Base-by-base conservation (phyloP, 768 basidiomycete genomes). In the Kwoniella botswanensis region DNA sequence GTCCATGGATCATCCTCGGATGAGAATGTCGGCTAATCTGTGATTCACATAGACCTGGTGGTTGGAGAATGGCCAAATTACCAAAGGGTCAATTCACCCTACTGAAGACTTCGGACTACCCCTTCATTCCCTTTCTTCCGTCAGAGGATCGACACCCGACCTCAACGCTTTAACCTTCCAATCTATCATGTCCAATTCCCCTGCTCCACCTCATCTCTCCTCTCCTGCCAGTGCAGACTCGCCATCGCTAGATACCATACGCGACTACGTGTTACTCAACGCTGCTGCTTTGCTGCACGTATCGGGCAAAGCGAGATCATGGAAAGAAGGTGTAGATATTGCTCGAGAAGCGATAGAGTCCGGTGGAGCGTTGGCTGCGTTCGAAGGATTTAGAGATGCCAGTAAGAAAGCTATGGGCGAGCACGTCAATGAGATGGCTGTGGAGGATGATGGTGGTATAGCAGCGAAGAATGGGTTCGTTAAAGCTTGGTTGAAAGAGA, bases 191-290 rank as follows among this genome's bases (percentile, higher is more conserved):
- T 87, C 85, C 2, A 89, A 89, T 0, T 52, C 74, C 4, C 62
- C 21, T 60, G 71, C 71, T 13, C 78, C 82, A 53, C 35, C 77
- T 9, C 76, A 75, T 55, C 72, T 74, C 57, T 74, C 74, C 22
- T 63, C 84, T 2, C 82, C 83, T 6, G 67, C 77, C 6, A 58
- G 68, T 1, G 65, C 76, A 52, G 79, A 78, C 55, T 79, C 81
- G 9, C 82, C 82, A 22, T 76, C 77, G 7, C 81, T 93, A 69
- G 85, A 84, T 10, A 88, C 94, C 0, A 87, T 96, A 46, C 84
- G 90, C 60, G 90, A 97, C 78, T 98, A 94, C 81, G 93, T 98
- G 70, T 84, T 94, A 69, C 85, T 98, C 85, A 98, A 99, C 77
- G 89, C 95, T 2, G 90, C 94, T 4, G 95, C 94, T 15, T 82